Evolutionary conservation across 2,329 filamentous ascomycete genomes (phyloP), one percentile per base, ranked within the genome.

Genomic region (Claviceps spartinae): DNA sequence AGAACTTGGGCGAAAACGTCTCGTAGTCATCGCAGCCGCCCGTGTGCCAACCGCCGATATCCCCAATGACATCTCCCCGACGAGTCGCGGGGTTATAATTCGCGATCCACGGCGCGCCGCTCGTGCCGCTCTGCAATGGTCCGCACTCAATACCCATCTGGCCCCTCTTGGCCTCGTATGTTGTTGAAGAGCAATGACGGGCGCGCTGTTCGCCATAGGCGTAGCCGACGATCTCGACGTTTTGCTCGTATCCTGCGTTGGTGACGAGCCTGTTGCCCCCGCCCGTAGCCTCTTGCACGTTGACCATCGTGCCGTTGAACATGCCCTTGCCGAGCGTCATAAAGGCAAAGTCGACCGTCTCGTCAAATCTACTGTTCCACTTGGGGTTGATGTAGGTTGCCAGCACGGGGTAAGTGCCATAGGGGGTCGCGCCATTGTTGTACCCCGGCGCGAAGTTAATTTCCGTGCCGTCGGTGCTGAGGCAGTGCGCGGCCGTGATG

Each of bases 61-160:
- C 51, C 3, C 54, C 54, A 37, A 55, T 55, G n/a, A 55, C 49
- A 16, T 48, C 46, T 0, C 54, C 54, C 20, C 36, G 37, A 46
- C 30, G 43, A 16, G 54, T 54, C 38, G 20, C 16, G 34, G 49
- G 16, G 38, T 54, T 37, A 30, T 55, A 55, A 37, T 50, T 38
- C 13, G 54, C 49, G 24, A 55, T 51, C 54, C 54, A 55, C 2
- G 54, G 51, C 5, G 54, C 40, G 9, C 54, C 54, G 51, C 54
- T 55, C n/a, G 54, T 55, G 16, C 54, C 54, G 46, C 54, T 46
- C 34, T 49, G 45, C 44, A 55, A 37, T 0, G 51, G 52, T 14
- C 49, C 54, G 37, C 54, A 55, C 38, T 51, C 41, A 43, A 55
- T 45, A 49, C 54, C 54, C 41, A 55, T 45, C 52, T 55, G 54